Conservation (phyloP, 768 basidiomycete genomes). For the Antrodiella citrinella region DNA sequence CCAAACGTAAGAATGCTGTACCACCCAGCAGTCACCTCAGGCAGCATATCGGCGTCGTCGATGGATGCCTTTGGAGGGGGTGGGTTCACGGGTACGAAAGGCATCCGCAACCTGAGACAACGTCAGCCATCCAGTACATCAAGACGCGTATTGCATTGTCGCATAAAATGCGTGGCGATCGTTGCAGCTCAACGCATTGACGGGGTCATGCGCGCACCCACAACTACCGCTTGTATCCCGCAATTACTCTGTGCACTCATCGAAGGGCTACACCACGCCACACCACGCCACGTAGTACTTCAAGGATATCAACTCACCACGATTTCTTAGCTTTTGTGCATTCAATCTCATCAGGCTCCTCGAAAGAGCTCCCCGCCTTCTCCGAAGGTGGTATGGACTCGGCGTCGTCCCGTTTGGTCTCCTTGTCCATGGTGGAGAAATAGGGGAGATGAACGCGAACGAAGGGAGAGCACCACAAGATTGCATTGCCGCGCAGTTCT, state of each 20-base stretch:
- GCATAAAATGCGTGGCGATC: too few relatives aligned
- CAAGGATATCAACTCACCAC: too few relatives aligned
- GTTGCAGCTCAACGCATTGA: too few relatives aligned
- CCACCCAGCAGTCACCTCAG: conserved; percentile 58
- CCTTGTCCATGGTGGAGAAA: not conserved
- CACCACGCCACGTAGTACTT: not conserved
- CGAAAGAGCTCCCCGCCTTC: not conserved
- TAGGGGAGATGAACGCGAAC: not conserved
- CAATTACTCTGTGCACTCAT: too few relatives aligned
- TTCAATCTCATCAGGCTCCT: not conserved
- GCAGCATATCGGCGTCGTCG: conserved; percentile 52
- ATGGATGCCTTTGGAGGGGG: conserved; percentile 43
- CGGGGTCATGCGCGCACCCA: too few relatives aligned
- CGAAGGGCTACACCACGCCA: not conserved
- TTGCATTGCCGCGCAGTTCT: not conserved
- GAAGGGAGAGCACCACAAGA: not conserved
- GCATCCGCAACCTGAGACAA: conserved; percentile 11
- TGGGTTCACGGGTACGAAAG: conserved; percentile 19
- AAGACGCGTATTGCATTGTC: too few relatives aligned
- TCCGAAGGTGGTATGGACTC: not conserved
- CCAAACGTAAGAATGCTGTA: conserved; percentile 55
- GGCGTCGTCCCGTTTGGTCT: not conserved
- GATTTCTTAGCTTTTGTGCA: not conserved
- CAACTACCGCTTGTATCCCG: too few relatives aligned
- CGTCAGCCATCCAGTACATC: too few relatives aligned